Conservation (phyloP, 1,284 basidiomycete genomes). For the Ganoderma sinense region DNA sequence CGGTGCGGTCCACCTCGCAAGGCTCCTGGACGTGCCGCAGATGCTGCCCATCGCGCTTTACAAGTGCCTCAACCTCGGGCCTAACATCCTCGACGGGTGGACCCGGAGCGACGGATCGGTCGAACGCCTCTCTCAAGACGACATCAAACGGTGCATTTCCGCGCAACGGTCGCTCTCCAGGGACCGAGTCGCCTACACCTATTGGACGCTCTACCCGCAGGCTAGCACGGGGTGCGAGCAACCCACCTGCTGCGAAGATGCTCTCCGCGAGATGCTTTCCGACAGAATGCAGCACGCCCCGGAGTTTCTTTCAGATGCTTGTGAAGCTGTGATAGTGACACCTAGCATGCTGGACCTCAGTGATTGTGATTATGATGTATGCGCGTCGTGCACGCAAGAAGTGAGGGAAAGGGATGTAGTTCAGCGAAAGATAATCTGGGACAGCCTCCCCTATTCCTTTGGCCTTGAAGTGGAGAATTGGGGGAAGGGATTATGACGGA, state of each 20-base stretch:
- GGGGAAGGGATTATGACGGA: background rate
- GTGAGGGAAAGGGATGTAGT: background rate
- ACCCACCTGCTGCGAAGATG: background rate
- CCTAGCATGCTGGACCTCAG: too few relatives aligned
- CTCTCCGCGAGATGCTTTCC: background rate
- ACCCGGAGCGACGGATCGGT: slow-evolving; percentile 5
- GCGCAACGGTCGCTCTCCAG: background rate
- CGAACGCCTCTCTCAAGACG: slow-evolving; percentile 10
- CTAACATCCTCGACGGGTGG: background rate
- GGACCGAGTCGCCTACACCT: background rate
- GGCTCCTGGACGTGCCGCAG: slow-evolving; percentile 2
- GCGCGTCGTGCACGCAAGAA: background rate
- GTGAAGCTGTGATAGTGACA: too few relatives aligned
- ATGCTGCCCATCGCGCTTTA: slow-evolving; percentile 13
- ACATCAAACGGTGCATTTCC: slow-evolving; percentile 8
- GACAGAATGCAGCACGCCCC: background rate
- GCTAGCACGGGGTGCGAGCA: background rate
- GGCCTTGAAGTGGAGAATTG: background rate
- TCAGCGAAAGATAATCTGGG: background rate
- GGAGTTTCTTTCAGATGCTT: background rate
- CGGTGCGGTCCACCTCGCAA: slow-evolving; percentile 15
- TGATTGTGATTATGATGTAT: too few relatives aligned
- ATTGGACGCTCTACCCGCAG: background rate
- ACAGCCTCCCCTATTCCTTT: background rate
- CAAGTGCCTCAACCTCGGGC: slow-evolving; percentile 4